Evolutionary conservation across 192 early-diverging fungal genomes (phyloP), one percentile per base, ranked within the genome.

Genomic region (Backusella macrospora): DNA sequence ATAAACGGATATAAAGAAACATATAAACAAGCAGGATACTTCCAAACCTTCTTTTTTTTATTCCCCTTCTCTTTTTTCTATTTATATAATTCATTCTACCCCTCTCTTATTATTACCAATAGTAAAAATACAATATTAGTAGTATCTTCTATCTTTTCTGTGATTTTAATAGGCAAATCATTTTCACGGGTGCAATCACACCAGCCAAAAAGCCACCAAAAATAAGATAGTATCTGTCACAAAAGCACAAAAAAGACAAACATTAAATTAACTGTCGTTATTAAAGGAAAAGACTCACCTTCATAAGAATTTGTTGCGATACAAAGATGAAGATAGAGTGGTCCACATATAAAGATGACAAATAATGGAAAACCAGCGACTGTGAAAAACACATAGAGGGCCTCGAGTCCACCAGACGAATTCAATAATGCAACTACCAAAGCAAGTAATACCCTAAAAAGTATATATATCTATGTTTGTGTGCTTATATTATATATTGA

Each of bases 141-240:
- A 2, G 97, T 74, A 78, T 99, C 97, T 74, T 99, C 96, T 62
- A 97, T 92, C 81, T 96, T 95, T 74, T 97, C 95, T 7, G 93
- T 94, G 12, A 99, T 87, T 39, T 89, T 88, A 66, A 95, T 84
- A 3, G 96, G 90, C 73, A 99, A 93, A 14, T 95, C 93, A 70
- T 88, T 86, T 47, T 96, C 92, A 78, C 96, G 94, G 97, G 97
- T 21, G 92, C 85, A 44, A 96, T 92, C 37, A 96, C 85, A 15
- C 97, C 96, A 7, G 90, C 86, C 9, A 99, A 55, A 73, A 98
- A 98, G 4, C 88, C 93, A 43, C 97, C 97, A 89, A 99, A 99
- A 76, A 99, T 96, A 26, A 92, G 83, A 80, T 93, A 48, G 90
- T 86, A 62, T 94, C 87, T 0, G 96, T 96, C 55, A 98, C 89